Base-by-base conservation (phyloP, 257 asterid genomes). In the Salvia splendens region DNA sequence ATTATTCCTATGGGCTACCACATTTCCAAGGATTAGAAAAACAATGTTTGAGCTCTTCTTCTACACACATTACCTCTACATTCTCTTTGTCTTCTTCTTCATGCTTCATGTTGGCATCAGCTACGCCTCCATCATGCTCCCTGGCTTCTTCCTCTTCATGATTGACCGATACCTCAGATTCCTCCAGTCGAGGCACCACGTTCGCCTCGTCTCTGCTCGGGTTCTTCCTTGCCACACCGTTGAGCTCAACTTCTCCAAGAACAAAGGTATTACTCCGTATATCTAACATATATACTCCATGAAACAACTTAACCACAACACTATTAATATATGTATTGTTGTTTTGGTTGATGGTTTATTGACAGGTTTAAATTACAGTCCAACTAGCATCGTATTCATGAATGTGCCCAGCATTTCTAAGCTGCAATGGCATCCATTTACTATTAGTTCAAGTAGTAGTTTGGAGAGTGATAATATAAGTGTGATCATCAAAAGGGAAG, bases 381-480 rank as follows among this genome's bases (percentile, higher is more conserved):
- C 99, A 0, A 90, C 96, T 0, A 90, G 99, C 84, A 85, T 85
- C 41, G 56, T 93, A 71, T 93, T 93, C 67, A 5, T 93, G 60
- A 86, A 86, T 70, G 75, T 90, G 48, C 95, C 96, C 0, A 81
- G 84, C 78, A 80, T 93, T 57, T 93, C 96, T 1, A 93, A 79
- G 77, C 4, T 88, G 67, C 98, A 93, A 45, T 93, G 98, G 98
- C 98, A 93, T 82, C 97, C 98, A 8, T 90, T 93, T 36, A 90
- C 94, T 2, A 68, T 90, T 42, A 77, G 64, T 74, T 93, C 98
- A 11, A 89, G 84, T 71, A 88, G 95, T 62, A 73, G 58, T 61
- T 64, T 90, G 73, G 98, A 93, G 72, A 66, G 82, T 1, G 97
- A 93, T 36, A 86, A 76, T 73, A 75, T 93, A 0, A 88, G 95